phyloP scores from a whole-genome alignment of 148 eudicot genomes.

The Rhododendron vialii region DNA sequence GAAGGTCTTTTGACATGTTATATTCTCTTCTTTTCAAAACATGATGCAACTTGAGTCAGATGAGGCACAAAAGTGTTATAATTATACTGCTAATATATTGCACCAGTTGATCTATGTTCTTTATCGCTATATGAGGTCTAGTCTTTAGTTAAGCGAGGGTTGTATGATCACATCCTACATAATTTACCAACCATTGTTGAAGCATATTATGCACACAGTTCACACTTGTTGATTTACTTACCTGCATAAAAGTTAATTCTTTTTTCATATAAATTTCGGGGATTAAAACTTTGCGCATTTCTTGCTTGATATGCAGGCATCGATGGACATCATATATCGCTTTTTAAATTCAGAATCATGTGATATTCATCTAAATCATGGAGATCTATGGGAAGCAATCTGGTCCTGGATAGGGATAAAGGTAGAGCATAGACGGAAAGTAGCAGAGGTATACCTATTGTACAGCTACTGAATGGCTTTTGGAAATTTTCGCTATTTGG shows the following conservation, averaged over 20 bases:
- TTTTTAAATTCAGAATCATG: conserved; percentile 70
- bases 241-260: background rate
- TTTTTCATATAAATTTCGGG: background rate
- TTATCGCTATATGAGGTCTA: background rate
- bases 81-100: background rate
- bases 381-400: conserved; percentile 73
- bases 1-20: background rate
- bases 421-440: conserved; percentile 73
- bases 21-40: background rate
- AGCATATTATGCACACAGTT: background rate
- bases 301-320: conserved; percentile 43
- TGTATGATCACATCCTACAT: background rate
- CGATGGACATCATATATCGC: conserved; percentile 57
- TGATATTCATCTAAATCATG: conserved; percentile 92
- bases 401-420: conserved; percentile 93
- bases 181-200: background rate
- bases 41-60: background rate
- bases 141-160: background rate
- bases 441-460: conserved; percentile 61
- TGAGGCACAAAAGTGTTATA: background rate
- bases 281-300: background rate
- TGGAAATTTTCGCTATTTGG: background rate
- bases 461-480: background rate
- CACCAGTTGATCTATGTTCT: background rate
- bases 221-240: background rate